These are phyloP conservation scores for Kwoniella shandongensis DNA, from an alignment of 768 basidiomycete species.

Conservation along the genomic window DNA sequence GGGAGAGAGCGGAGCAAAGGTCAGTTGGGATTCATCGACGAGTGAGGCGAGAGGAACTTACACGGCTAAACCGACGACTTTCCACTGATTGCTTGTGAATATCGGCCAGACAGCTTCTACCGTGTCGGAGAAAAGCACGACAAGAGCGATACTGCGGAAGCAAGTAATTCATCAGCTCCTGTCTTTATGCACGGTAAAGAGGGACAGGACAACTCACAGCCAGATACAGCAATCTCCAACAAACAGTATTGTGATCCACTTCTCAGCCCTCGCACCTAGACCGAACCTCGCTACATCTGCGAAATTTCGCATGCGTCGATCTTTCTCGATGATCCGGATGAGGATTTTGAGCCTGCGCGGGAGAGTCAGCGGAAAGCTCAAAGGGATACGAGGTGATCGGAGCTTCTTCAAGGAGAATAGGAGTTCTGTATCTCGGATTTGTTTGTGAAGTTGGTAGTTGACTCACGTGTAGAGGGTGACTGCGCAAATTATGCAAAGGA, in stretches of 20 bases:
- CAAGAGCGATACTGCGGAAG: slow-evolving; percentile 35
- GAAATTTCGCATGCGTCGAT: slow-evolving; percentile 39
- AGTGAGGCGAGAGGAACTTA: slow-evolving; percentile 12
- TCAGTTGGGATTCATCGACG: background rate
- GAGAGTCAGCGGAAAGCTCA: background rate
- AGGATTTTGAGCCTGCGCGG: slow-evolving; percentile 41
- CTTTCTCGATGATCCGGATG: slow-evolving; percentile 45
- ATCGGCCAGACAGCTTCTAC: slow-evolving; percentile 43
- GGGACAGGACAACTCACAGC: slow-evolving; percentile 29
- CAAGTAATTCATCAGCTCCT: background rate
- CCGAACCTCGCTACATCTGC: slow-evolving; percentile 45
- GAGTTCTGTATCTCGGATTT: too few relatives aligned
- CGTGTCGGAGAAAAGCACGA: slow-evolving; percentile 45
- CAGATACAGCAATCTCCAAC: slow-evolving; percentile 37
- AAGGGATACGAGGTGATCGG: too few relatives aligned
- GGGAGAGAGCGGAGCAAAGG: background rate
- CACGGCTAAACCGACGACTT: slow-evolving; percentile 35
- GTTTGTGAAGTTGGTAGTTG: background rate
- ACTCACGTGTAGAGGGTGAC: slow-evolving; percentile 43
- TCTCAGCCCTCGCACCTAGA: slow-evolving; percentile 32
- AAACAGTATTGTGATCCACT: slow-evolving; percentile 38
- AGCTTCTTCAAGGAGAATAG: too few relatives aligned
- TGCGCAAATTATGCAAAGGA: slow-evolving; percentile 31
- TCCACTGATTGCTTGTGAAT: slow-evolving; percentile 42
- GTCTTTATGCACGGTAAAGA: background rate